Evolutionary conservation across 2,329 filamentous ascomycete species (phyloP).

Genomic region (Teratosphaeriaceae sp.): DNA sequence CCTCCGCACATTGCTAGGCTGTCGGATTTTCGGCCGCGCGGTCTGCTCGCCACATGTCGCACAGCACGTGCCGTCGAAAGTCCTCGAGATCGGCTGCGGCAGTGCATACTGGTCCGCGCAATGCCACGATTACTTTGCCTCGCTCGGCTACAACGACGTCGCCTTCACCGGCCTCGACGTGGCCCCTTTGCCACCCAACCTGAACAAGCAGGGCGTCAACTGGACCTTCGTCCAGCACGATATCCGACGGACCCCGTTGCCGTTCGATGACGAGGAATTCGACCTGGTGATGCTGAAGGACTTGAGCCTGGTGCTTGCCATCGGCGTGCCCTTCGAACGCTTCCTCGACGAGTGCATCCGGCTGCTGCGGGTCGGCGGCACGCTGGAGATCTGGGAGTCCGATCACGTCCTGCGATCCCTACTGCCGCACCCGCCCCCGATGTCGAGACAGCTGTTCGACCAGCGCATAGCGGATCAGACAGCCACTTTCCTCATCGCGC

Average conservation of each 20-base stretch:
- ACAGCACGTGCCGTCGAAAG: slow-evolving; percentile 62
- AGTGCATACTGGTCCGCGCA: slow-evolving; percentile 84
- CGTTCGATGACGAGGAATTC: slow-evolving; percentile 73
- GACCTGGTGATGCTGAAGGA: slow-evolving; percentile 89
- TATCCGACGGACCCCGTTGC: slow-evolving; percentile 65
- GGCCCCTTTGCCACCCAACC: slow-evolving; percentile 60
- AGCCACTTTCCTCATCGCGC: slow-evolving; percentile 74
- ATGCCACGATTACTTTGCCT: slow-evolving; percentile 72
- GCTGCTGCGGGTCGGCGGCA: slow-evolving; percentile 68
- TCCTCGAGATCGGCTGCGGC: slow-evolving; percentile 84
- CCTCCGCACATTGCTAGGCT: slow-evolving; percentile 71
- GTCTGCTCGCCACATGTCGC: slow-evolving; percentile 64
- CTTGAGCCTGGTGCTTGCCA: slow-evolving; percentile 60
- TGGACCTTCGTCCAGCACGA: slow-evolving; percentile 90
- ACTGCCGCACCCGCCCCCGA: slow-evolving; percentile 61
- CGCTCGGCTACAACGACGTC: slow-evolving; percentile 60
- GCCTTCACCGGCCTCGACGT: slow-evolving; percentile 80
- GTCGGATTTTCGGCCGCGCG: slow-evolving; percentile 73
- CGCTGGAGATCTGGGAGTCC: slow-evolving; percentile 82
- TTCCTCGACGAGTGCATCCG: slow-evolving; percentile 70
- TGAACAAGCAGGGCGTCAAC: slow-evolving; percentile 66
- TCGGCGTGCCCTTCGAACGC: slow-evolving; percentile 46
- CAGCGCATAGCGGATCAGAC: slow-evolving; percentile 59
- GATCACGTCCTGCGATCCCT: slow-evolving; percentile 80
- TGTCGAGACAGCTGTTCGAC: slow-evolving; percentile 54